Conservation (phyloP, 352 stramenopile species). For the Thalassiosira oceanica region DNA sequence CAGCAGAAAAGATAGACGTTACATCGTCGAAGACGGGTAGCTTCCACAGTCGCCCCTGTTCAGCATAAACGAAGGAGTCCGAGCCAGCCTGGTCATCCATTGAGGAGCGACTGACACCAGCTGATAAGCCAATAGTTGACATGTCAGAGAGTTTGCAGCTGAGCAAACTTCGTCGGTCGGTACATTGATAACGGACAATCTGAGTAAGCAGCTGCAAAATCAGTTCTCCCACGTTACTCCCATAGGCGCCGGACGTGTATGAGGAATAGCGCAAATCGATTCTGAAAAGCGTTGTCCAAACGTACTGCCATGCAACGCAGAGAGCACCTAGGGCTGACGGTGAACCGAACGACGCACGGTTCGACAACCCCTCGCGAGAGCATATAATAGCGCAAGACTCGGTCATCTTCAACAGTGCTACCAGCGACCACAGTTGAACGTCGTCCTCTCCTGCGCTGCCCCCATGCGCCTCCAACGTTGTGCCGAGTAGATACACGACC, state of each 20-base stretch:
- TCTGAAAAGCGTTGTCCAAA: conserved; percentile 67
- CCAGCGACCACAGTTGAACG: conserved; percentile 66
- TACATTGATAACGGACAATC: conserved; percentile 49
- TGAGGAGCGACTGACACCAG: neutral
- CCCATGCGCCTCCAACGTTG: conserved; percentile 65
- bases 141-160: no score
- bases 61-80: conserved; percentile 39
- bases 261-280: conserved; percentile 60
- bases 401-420: conserved; percentile 61
- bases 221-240: conserved; percentile 56
- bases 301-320: conserved; percentile 47
- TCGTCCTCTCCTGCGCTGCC: conserved; percentile 41
- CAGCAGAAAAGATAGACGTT: conserved; percentile 25
- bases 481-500: conserved; percentile 61
- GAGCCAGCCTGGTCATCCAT: neutral
- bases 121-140: no score
- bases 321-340: conserved; percentile 13
- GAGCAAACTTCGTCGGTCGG: conserved; percentile 22
- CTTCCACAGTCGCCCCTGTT: conserved; percentile 60
- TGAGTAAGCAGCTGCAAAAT: conserved; percentile 67
- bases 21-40: conserved; percentile 59
- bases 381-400: conserved; percentile 55
- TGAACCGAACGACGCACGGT: conserved; percentile 18
- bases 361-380: conserved; percentile 32
- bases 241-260: conserved; percentile 47